These are phyloP conservation scores for Candida pseudofarinosa DNA, from an alignment of 805 yeast genomes.

Conservation along the genomic window DNA sequence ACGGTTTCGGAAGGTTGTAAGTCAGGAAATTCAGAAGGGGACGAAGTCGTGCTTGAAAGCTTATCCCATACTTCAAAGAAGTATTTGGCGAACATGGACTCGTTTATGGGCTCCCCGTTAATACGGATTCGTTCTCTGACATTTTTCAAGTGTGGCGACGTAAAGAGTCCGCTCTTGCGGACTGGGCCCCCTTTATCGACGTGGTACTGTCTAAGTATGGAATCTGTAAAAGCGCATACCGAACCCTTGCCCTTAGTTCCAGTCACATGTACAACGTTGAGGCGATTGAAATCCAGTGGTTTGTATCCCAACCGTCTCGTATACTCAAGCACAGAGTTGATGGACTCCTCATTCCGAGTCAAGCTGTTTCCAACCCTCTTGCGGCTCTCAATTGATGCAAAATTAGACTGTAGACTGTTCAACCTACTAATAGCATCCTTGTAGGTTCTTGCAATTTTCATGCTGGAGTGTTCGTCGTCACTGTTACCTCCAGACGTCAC, in stretches of 20 bases:
- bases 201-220: conserved; percentile 67
- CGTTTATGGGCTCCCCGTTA: conserved; percentile 80
- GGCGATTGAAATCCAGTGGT: conserved; percentile 61
- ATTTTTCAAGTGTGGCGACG: conserved; percentile 92
- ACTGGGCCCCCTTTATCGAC: conserved; percentile 23
- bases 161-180: conserved; percentile 80
- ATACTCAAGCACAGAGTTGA: conserved; percentile 70
- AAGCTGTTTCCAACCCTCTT: conserved; percentile 60
- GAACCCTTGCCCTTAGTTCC: conserved; percentile 99
- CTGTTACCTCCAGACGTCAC: background rate
- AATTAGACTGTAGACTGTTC: conserved; percentile 87
- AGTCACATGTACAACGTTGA: conserved; percentile 86
- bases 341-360: conserved; percentile 58
- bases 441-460: conserved; percentile 17
- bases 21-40: conserved; percentile 55
- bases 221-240: conserved; percentile 89
- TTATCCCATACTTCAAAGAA: conserved; percentile 94
- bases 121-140: conserved; percentile 90
- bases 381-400: conserved; percentile 81
- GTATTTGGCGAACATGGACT: conserved; percentile 76
- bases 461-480: conserved; percentile 8
- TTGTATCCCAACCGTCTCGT: conserved; percentile 37
- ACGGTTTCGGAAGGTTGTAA: conserved; percentile 61
- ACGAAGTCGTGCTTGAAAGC: conserved; percentile 56
- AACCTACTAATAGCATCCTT: conserved; percentile 81